phyloP scores from a whole-genome alignment of 1,284 basidiomycete genomes.

The Testicularia cyperi region DNA sequence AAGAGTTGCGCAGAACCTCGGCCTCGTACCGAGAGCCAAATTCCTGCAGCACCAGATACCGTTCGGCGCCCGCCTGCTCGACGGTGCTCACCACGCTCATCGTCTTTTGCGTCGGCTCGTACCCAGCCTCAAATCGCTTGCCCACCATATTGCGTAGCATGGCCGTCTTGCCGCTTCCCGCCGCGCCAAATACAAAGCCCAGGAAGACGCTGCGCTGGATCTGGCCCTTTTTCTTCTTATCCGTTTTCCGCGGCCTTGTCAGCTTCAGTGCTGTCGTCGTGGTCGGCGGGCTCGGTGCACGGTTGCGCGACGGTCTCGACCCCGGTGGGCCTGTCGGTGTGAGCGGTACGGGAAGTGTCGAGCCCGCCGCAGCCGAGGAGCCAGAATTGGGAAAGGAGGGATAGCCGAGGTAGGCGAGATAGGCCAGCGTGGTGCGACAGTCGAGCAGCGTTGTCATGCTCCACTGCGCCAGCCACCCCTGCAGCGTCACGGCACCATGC shows the following conservation, averaged over 20 bases:
- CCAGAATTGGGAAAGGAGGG: conserved; percentile 61
- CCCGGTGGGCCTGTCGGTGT: conserved; percentile 18
- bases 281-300: conserved; percentile 25
- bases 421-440: conserved; percentile 85
- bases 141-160: conserved; percentile 81
- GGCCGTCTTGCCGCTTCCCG: conserved; percentile 91
- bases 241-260: conserved; percentile 66
- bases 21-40: conserved; percentile 82
- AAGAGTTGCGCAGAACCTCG: conserved; percentile 81
- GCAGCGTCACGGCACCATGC: conserved; percentile 83
- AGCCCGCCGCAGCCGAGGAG: conserved; percentile 10
- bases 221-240: conserved; percentile 70
- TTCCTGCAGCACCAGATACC: conserved; percentile 91
- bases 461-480: conserved; percentile 98
- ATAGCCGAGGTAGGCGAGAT: conserved; percentile 92
- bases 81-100: conserved; percentile 92
- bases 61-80: conserved; percentile 89
- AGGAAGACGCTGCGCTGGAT: conserved; percentile 56
- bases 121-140: conserved; percentile 67
- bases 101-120: conserved; percentile 85
- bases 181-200: conserved; percentile 89
- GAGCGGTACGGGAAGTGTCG: conserved; percentile 21
- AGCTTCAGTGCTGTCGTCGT: conserved; percentile 55
- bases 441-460: conserved; percentile 97
- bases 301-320: conserved; percentile 28